These are phyloP conservation scores for Mollisia scopiformis DNA, from an alignment of 2,329 filamentous ascomycete genomes.

Conservation along the genomic window DNA sequence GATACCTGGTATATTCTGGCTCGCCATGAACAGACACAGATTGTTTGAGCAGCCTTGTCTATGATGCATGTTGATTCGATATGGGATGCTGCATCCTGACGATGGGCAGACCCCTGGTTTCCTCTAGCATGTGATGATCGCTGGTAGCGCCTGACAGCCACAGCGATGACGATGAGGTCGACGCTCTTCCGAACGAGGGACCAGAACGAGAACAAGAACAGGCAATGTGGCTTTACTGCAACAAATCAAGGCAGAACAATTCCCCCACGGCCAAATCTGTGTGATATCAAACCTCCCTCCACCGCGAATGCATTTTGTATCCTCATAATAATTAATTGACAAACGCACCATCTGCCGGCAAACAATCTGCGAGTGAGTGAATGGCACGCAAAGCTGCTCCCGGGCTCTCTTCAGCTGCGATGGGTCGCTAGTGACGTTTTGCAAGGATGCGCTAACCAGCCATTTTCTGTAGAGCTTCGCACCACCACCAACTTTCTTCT, in stretches of 20 bases:
- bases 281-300: not conserved
- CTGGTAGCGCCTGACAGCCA: constrained; percentile 12
- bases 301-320: not conserved
- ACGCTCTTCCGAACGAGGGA: not conserved
- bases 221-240: constrained; percentile 24
- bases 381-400: not conserved
- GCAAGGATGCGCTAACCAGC: constrained; percentile 7
- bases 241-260: constrained; percentile 21
- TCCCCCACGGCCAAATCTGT: not conserved
- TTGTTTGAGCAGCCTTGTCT: not conserved
- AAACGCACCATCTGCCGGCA: not conserved
- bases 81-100: not conserved
- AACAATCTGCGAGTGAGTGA: constrained; percentile 1
- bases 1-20: too few species aligned
- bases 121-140: constrained; percentile 21
- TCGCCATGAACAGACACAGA: not conserved
- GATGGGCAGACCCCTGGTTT: constrained; percentile 2
- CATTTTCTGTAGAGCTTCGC: constrained; percentile 14
- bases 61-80: constrained; percentile 7
- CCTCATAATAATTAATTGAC: not conserved
- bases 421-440: constrained; percentile 12
- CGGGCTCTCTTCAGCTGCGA: not conserved
- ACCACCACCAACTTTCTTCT: constrained; percentile 20
- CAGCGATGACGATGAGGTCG: constrained; percentile 20
- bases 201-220: constrained; percentile 9